Percentiles rank a stretch among this genome's conserved stretches.
Evolutionary conservation across 371 early-diverging fungal species (phyloP).

Genomic region (Mucor mucedo): DNA sequence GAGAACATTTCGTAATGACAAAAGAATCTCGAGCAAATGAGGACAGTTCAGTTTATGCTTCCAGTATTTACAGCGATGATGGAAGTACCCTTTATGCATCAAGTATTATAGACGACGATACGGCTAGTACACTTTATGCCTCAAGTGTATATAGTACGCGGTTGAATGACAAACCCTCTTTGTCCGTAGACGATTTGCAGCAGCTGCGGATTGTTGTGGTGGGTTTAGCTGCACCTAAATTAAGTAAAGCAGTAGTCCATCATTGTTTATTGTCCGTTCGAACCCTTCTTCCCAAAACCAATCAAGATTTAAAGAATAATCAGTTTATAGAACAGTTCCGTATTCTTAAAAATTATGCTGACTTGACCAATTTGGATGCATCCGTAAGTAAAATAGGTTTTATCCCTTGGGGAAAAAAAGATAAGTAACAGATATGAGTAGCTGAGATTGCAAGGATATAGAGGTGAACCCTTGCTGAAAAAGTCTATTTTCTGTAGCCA

Average conservation of each 20-base stretch:
- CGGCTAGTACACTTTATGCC: too few relatives aligned
- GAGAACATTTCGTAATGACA: too few relatives aligned
- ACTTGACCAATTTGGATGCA: background rate
- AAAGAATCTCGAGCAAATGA: too few relatives aligned
- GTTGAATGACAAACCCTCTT: too few relatives aligned
- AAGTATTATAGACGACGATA: background rate
- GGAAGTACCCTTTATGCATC: too few relatives aligned
- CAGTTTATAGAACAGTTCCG: background rate
- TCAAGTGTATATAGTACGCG: too few relatives aligned
- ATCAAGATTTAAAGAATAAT: background rate
- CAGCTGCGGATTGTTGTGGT: background rate
- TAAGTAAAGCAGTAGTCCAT: background rate
- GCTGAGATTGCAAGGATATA: background rate
- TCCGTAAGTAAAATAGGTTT: background rate
- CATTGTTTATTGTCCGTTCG: background rate
- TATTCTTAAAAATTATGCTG: background rate
- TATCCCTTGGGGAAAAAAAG: too few relatives aligned
- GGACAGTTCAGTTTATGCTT: too few relatives aligned
- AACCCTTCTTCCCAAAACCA: background rate
- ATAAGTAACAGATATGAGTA: background rate
- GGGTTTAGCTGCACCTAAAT: background rate
- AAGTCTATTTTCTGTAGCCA: background rate
- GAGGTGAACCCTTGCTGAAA: background rate
- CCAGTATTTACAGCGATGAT: too few relatives aligned
- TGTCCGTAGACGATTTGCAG: background rate